A percentile compares a stretch with the other conserved stretches of the same genome.
Conservation (phyloP, 768 basidiomycete species). For the Mycena amicta region DNA sequence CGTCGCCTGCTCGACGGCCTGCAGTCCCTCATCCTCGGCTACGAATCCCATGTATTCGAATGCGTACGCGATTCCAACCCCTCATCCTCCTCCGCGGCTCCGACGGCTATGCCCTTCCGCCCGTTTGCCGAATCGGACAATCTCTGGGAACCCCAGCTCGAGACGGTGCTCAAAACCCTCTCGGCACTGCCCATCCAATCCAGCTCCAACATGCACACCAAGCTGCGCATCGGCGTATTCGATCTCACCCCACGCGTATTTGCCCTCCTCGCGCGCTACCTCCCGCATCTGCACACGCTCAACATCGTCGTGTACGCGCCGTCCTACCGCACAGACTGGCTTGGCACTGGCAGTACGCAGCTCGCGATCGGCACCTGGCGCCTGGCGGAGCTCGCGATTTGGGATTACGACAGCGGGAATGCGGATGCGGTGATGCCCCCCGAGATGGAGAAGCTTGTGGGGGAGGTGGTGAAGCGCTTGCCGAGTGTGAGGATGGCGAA, state of each 20-base stretch:
- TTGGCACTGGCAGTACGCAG: neutral
- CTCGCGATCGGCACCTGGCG: neutral
- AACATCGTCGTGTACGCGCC: neutral
- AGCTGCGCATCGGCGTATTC: neutral
- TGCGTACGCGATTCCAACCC: neutral
- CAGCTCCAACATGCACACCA: neutral
- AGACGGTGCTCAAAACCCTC: neutral
- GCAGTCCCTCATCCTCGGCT: neutral
- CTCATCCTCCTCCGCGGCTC: neutral
- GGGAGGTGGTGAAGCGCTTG: neutral
- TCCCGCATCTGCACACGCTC: neutral
- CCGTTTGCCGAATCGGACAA: neutral
- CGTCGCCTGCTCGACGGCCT: neutral
- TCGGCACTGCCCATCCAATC: neutral
- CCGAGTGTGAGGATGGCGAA: neutral
- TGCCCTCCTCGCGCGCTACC: neutral
- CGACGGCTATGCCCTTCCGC: neutral
- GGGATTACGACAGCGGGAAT: neutral
- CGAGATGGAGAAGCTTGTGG: neutral
- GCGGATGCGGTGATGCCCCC: neutral
- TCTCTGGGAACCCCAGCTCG: slow-evolving; percentile 1
- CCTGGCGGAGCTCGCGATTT: neutral
- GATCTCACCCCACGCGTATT: neutral
- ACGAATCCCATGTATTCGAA: neutral
- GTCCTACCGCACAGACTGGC: neutral